Evolutionary conservation across 2,329 filamentous ascomycete genomes (phyloP).

Genomic region (Nannizziopsis arthrosporioides): DNA sequence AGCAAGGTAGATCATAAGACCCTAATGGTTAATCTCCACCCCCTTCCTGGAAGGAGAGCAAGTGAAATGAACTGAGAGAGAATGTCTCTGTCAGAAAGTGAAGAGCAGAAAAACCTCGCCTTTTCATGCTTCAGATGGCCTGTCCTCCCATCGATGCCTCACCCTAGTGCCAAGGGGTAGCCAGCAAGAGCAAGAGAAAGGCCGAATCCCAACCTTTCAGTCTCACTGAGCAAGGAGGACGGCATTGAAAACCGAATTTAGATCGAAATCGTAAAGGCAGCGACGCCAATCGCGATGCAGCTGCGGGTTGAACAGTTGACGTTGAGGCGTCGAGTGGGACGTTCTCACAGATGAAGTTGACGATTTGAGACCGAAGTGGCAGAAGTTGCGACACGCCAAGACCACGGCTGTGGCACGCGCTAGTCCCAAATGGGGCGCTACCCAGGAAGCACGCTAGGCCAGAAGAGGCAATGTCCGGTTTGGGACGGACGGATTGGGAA

Average conservation of each 20-base stretch:
- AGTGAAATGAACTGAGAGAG: background rate
- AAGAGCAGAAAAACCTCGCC: slow-evolving; percentile 1
- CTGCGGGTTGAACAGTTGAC: background rate
- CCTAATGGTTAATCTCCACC: background rate
- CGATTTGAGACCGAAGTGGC: background rate
- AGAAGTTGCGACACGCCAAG: slow-evolving; percentile 4
- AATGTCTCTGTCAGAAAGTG: background rate
- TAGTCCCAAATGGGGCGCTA: background rate
- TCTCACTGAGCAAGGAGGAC: background rate
- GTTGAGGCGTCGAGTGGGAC: background rate
- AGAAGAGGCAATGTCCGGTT: background rate
- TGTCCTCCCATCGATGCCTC: background rate
- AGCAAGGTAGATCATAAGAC: no score
- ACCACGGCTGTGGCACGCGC: slow-evolving; percentile 2
- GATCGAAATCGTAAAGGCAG: slow-evolving; percentile 1
- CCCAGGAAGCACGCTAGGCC: background rate
- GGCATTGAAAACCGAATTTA: slow-evolving; percentile 2
- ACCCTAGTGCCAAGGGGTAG: background rate
- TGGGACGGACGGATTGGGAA: background rate
- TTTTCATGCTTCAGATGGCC: slow-evolving; percentile 4
- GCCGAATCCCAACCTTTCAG: background rate
- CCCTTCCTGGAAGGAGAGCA: background rate
- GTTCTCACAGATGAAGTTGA: background rate
- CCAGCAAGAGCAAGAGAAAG: background rate
- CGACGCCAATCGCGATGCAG: background rate